Base-by-base conservation (phyloP, 177 flowering plant genomes). In the Telopea speciosissima region DNA sequence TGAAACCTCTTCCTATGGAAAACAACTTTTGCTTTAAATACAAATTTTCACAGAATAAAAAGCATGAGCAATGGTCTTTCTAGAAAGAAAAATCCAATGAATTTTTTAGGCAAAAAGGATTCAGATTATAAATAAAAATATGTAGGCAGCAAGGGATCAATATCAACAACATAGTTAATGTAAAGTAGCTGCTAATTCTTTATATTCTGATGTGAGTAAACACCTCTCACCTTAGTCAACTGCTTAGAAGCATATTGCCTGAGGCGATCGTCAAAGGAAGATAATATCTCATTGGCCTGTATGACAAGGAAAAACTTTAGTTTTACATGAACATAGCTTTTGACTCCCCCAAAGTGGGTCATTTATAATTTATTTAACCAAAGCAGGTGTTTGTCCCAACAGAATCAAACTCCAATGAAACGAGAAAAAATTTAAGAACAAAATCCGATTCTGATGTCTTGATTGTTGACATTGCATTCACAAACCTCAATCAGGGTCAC, bases 231-330 rank as follows among this genome's bases (percentile, higher is more conserved):
- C 95, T 93, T 96, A 67, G 79, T 84, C 83, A 93, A 77, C 70
- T 93, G 99, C 65, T 79, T 88, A 10, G 88, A 85, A 10, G 99
- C 99, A 85, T 96, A 96, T 52, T 54, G 81, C 59, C 99, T 81
- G 52, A 96, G 92, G 52, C 99, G 90, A 82, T 89, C 98, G 79
- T 96, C 99, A 81, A 96, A 96, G 62, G 99, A 96, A 23, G 97
- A 96, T 56, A 96, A 76, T 73, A 96, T 96, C 77, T 96, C 98
- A 75, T 87, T 92, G 67, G 84, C 84, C 84, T 81, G 74, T 58
- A 59, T 31, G 12, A 69, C 52, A 68, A 61, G 54, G 17, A 49
- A 49, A 49, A 16, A 13, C 40, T 44, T 66, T 24, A 66, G 49
- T 56, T 52, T 52, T 23, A 63, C 17, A 24, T 44, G 3, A 2